These are phyloP conservation scores for Barbarea vulgaris DNA, from an alignment of 345 rosid species.

Conservation along the genomic window DNA sequence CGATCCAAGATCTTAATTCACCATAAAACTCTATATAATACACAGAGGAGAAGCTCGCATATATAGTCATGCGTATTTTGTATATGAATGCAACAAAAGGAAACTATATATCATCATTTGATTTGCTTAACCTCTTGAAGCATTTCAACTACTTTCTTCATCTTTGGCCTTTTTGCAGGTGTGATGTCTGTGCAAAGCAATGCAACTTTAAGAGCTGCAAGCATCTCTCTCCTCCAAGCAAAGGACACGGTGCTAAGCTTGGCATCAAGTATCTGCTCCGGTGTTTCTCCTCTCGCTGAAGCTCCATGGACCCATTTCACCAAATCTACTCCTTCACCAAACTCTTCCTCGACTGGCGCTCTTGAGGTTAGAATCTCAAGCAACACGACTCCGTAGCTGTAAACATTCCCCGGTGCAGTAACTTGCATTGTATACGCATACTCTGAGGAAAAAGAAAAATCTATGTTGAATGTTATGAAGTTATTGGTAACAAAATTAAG, in stretches of 20 bases:
- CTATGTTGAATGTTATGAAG: background rate
- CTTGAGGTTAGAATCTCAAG: slow-evolving; percentile 89
- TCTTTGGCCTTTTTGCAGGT: slow-evolving; percentile 84
- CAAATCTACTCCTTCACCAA: slow-evolving; percentile 85
- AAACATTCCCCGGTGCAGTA: slow-evolving; percentile 92
- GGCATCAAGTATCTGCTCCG: slow-evolving; percentile 80
- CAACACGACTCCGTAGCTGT: slow-evolving; percentile 92
- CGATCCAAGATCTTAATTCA: slow-evolving; percentile 7
- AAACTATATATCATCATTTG: slow-evolving; percentile 32
- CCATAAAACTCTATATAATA: slow-evolving; percentile 21
- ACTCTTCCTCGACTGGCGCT: slow-evolving; percentile 82
- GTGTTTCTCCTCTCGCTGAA: slow-evolving; percentile 72
- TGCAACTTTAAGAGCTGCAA: slow-evolving; percentile 90
- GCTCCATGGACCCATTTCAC: slow-evolving; percentile 98
- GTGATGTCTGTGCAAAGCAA: slow-evolving; percentile 72
- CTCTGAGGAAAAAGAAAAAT: slow-evolving; percentile 48
- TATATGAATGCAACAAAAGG: slow-evolving; percentile 26
- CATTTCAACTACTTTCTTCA: slow-evolving; percentile 90
- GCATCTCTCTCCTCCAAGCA: slow-evolving; percentile 95
- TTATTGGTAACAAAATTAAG: slow-evolving; percentile 6
- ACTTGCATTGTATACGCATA: slow-evolving; percentile 95
- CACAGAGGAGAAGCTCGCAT: slow-evolving; percentile 25
- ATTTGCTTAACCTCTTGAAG: slow-evolving; percentile 76
- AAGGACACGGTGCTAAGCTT: slow-evolving; percentile 82
- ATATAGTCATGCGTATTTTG: slow-evolving; percentile 22